These are phyloP conservation scores for Phytopythium boreale DNA, from an alignment of 352 stramenopile genomes.

Conservation along the genomic window DNA sequence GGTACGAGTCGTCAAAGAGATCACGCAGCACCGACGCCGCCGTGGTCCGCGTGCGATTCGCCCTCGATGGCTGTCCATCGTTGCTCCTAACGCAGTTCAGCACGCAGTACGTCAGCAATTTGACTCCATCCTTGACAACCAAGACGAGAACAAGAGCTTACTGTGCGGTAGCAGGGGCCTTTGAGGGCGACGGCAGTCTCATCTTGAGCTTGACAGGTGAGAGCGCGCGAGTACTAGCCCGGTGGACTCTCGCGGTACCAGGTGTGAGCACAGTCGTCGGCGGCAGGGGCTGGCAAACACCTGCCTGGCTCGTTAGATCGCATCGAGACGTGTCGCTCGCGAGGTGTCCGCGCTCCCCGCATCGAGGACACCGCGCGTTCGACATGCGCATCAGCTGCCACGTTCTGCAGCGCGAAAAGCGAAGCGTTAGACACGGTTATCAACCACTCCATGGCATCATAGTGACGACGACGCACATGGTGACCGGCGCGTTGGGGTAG, in stretches of 20 bases:
- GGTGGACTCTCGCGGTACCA: neutral
- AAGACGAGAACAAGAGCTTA: neutral
- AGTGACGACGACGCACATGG: slow-evolving; percentile 39
- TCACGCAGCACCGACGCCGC: slow-evolving; percentile 30
- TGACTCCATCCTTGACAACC: neutral
- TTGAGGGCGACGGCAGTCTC: neutral
- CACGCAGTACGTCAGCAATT: neutral
- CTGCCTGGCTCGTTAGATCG: slow-evolving; percentile 15
- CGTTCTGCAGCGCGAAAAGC: slow-evolving; percentile 28
- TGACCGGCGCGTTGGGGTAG: slow-evolving; percentile 66
- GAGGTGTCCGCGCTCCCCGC: slow-evolving; percentile 52
- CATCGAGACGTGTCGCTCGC: slow-evolving; percentile 47
- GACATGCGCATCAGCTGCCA: slow-evolving; percentile 80
- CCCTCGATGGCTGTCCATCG: neutral
- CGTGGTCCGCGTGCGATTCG: slow-evolving; percentile 10
- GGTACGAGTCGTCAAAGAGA: slow-evolving; percentile 58
- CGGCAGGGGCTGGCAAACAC: slow-evolving; percentile 9
- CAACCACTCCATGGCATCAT: neutral
- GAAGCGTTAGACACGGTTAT: neutral
- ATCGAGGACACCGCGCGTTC: slow-evolving; percentile 54
- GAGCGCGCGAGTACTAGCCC: neutral
- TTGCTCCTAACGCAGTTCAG: neutral
- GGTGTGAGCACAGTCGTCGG: slow-evolving; percentile 12
- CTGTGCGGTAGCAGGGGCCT: neutral
- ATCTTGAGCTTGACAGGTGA: slow-evolving; percentile 2